These are phyloP conservation scores for Tilletia indica DNA, from an alignment of 1,284 basidiomycete genomes.

Conservation along the genomic window DNA sequence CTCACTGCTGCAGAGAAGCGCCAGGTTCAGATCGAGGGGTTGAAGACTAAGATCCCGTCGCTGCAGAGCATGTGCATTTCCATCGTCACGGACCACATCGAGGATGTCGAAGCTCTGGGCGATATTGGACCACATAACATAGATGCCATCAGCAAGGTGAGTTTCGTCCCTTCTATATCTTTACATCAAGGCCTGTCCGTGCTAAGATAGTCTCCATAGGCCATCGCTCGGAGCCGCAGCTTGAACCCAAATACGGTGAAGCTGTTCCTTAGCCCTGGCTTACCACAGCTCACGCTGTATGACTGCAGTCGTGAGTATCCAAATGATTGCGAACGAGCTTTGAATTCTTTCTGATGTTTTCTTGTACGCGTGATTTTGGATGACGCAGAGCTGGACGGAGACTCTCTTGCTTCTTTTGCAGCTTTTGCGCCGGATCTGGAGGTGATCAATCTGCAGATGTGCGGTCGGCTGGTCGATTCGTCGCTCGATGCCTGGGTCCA, in stretches of 20 bases:
- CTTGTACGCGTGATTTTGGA: no score
- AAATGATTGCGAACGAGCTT: no score
- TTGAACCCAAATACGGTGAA: conserved; percentile 72
- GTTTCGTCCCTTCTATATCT: background rate
- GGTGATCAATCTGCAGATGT: conserved; percentile 71
- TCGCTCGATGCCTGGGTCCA: conserved; percentile 68
- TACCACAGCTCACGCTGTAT: conserved; percentile 73
- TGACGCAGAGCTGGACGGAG: conserved; percentile 33
- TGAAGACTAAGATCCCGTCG: conserved; percentile 66
- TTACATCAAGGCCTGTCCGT: background rate
- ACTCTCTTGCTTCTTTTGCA: conserved; percentile 41
- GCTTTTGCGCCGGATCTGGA: conserved; percentile 44
- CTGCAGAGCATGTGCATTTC: conserved; percentile 78
- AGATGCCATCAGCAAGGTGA: conserved; percentile 47
- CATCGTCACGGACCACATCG: conserved; percentile 81
- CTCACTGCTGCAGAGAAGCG: conserved; percentile 51
- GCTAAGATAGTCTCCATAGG: conserved; percentile 79
- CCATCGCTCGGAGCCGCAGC: conserved; percentile 79
- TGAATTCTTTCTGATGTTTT: background rate
- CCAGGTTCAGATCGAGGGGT: conserved; percentile 68
- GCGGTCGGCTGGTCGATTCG: conserved; percentile 76
- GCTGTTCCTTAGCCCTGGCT: conserved; percentile 76
- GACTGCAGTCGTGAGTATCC: conserved; percentile 78
- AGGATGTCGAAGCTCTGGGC: conserved; percentile 84
- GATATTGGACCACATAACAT: conserved; percentile 67